Conservation (phyloP, 371 early-diverging fungal species). For the Massospora cicadina region DNA sequence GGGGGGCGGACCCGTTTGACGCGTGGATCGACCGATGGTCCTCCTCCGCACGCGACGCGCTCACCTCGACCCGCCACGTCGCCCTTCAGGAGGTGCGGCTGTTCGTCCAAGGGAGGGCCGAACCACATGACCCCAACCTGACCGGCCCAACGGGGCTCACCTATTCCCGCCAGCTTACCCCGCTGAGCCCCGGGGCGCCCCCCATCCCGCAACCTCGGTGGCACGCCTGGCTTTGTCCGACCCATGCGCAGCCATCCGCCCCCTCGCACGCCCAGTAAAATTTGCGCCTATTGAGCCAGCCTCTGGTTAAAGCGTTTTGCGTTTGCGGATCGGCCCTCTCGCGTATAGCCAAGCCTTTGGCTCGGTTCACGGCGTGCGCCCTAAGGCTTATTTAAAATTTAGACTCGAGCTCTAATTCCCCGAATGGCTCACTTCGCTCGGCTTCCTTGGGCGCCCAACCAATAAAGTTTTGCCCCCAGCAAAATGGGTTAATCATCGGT, state of each 20-base stretch:
- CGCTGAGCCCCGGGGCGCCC: not conserved
- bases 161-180: not conserved
- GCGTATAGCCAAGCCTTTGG: too few species aligned
- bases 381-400: too few species aligned
- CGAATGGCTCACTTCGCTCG: too few species aligned
- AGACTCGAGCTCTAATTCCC: too few species aligned
- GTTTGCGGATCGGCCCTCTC: too few species aligned
- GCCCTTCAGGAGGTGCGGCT: not conserved
- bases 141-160: not conserved
- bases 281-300: too few species aligned
- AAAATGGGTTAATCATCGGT: too few species aligned
- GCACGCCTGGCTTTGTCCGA: conserved; percentile 9
- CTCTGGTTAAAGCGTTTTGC: too few species aligned
- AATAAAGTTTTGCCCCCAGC: too few species aligned
- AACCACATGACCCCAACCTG: not conserved
- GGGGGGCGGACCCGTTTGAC: not conserved
- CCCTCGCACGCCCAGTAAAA: not conserved
- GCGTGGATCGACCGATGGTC: not conserved
- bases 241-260: not conserved
- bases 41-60: not conserved
- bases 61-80: not conserved
- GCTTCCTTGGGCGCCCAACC: too few species aligned
- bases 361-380: too few species aligned
- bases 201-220: not conserved
- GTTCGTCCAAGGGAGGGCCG: not conserved